Percentiles rank a stretch among this genome's conserved stretches.
Evolutionary conservation across 1,284 basidiomycete species (phyloP).

Genomic region (Trichosporon sp.): DNA sequence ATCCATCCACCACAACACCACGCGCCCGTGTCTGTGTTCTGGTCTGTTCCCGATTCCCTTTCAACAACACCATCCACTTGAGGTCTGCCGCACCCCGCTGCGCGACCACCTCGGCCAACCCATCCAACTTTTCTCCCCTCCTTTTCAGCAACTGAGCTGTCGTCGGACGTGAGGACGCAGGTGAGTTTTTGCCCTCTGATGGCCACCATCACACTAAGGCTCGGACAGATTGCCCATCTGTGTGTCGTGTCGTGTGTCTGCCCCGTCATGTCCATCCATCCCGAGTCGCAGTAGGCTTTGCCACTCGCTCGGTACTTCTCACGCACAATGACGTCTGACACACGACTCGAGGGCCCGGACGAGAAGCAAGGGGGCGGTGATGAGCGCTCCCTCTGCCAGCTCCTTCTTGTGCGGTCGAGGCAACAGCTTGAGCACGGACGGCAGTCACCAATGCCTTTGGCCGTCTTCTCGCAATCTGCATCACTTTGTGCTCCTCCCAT

Average conservation of each 20-base stretch:
- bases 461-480: neutral
- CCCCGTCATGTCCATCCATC: neutral
- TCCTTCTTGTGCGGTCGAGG: neutral
- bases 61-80: neutral
- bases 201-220: neutral
- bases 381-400: neutral
- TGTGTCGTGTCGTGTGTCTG: neutral
- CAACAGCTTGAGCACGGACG: neutral
- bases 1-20: constrained; percentile 1
- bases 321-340: neutral
- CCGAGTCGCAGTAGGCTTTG: neutral
- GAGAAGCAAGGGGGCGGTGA: constrained; percentile 1
- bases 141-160: neutral
- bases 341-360: neutral
- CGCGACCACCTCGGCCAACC: neutral
- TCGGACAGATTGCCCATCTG: neutral
- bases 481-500: neutral
- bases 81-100: neutral
- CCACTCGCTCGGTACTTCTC: neutral
- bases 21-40: constrained; percentile 3
- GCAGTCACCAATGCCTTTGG: neutral
- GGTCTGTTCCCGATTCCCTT: neutral
- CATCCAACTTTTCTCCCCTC: neutral
- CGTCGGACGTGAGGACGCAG: neutral
- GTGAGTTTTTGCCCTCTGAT: neutral